Base-by-base conservation (phyloP, 306 rosid species). In the Cucurbita maxima region DNA sequence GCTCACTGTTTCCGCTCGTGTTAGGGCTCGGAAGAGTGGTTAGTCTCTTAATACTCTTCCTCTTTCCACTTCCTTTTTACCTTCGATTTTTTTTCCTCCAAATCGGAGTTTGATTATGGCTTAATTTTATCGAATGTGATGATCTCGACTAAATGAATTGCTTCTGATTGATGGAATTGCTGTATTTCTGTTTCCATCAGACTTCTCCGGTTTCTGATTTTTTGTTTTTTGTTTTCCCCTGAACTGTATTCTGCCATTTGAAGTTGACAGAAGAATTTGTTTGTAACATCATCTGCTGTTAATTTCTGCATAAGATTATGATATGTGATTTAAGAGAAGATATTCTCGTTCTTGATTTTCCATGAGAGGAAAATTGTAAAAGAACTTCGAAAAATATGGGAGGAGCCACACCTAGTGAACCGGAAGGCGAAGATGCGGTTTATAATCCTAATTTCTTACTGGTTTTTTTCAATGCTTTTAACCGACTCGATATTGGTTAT, bases 21-120 rank as follows among this genome's bases (percentile, higher is more conserved):
- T 92, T 75, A 90, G 83, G 76, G 36, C 79, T 77, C 88, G 79
- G 76, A 84, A 83, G 74, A 83, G 75, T 44, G 96, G 96, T 92
- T 4, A 48, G 72, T 81, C 7, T 64, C 10, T 18, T 47, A 1
- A n/a, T 40, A 43, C 58, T 52, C 62, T 44, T 44, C 10, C 30
- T 14, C 71, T 70, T 44, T 36, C 16, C 5, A 5, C 16, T 15
- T 7, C 43, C 8, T 40, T 40, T 40, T 50, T 50, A 1, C 19
- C 11, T 25, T 68, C 43, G 0, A 19, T 44, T 47, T 9, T 20
- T 15, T n/a, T 13, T 1, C 53, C 53, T 61, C 12, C 25, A 0
- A 73, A 18, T 34, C 64, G 43, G 48, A 10, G 59, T 72, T 72
- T 54, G 56, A 20, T 20, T 67, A 8, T 14, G 20, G 6, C 37